Base-by-base conservation (phyloP, 306 rosid species). In the Pterocarpus santalinus region DNA sequence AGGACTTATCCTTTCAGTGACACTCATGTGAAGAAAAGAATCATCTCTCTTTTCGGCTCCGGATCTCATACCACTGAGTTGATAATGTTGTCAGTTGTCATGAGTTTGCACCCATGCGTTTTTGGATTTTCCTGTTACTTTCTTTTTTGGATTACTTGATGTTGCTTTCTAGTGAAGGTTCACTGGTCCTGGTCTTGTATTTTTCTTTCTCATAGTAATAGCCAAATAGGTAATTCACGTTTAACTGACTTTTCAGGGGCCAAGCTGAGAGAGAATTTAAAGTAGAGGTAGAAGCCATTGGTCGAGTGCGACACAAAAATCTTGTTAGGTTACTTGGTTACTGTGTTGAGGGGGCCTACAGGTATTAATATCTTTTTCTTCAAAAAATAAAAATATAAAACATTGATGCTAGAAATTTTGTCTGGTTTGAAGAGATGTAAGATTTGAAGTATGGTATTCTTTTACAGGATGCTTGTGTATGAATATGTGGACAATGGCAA, bases 331-430 rank as follows among this genome's bases (percentile, higher is more conserved):
- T 95, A 84, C 98, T 93, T 51, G 99, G 99, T 34, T 93, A 93
- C 85, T 95, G 99, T 79, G 99, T 93, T 78, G 99, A 95, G 88
- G 99, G 99, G 79, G 97, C 99, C 85, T 91, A 95, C 83, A 91
- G 99, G 99, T 92, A 58, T 77, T 76, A 0, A 62, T 30, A 30
- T 38, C 8, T 75, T 28, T 55, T 55, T 62, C 51, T 52, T 70
- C 35, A 38, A 47, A 75, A 22, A 8, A 28, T n/a, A 7, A 2
- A n/a, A n/a, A 68, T 4, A 36, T 8, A 22, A 57, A 53, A 14
- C 69, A 8, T 70, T 39, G 44, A 77, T 33, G 63, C 62, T 77
- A 11, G 17, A 22, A 28, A 60, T 67, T 63, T 73, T 73, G 65
- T 76, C 30, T 15, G 33, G 65, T 72, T 43, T 77, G 64, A 46